These are phyloP conservation scores for Beauveria rudraprayagi DNA, from an alignment of 2,329 filamentous ascomycete species.

Conservation along the genomic window DNA sequence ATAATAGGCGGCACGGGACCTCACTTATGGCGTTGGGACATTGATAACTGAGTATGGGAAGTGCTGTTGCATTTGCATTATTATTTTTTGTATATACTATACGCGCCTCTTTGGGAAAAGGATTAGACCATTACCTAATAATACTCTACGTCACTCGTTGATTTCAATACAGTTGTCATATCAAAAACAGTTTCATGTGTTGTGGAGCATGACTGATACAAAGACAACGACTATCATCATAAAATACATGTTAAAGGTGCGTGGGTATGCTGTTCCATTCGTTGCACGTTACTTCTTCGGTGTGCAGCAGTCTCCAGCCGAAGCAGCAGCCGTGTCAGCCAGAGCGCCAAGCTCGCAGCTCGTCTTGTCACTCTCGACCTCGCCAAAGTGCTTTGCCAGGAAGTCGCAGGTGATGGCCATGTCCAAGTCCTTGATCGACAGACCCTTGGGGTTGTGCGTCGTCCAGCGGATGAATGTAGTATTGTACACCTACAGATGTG, in stretches of 20 bases:
- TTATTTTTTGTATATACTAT: slow-evolving; percentile 13
- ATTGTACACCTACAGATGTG: slow-evolving; percentile 53
- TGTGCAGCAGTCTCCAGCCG: slow-evolving; percentile 47
- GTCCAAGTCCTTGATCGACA: slow-evolving; percentile 55
- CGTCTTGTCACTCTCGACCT: slow-evolving; percentile 31
- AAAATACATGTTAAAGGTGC: background rate
- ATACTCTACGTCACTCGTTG: slow-evolving; percentile 3
- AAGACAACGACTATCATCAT: background rate
- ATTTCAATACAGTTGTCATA: background rate
- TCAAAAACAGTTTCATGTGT: background rate
- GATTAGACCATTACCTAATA: slow-evolving; percentile 9
- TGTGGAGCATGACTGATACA: background rate
- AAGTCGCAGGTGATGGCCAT: slow-evolving; percentile 57
- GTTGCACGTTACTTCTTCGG: slow-evolving; percentile 27
- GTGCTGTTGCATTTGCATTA: background rate
- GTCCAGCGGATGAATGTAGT: slow-evolving; percentile 65
- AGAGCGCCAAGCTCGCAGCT: slow-evolving; percentile 34
- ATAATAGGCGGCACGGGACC: background rate
- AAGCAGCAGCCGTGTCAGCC: slow-evolving; percentile 36
- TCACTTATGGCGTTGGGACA: slow-evolving; percentile 10
- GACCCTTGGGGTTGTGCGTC: slow-evolving; percentile 57
- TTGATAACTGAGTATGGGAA: slow-evolving; percentile 8
- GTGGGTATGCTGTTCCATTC: background rate
- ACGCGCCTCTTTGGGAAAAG: background rate
- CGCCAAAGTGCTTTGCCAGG: slow-evolving; percentile 48